These are phyloP conservation scores for Zasmidium citrigriseum DNA, from an alignment of 2,329 filamentous ascomycete genomes.

Conservation along the genomic window DNA sequence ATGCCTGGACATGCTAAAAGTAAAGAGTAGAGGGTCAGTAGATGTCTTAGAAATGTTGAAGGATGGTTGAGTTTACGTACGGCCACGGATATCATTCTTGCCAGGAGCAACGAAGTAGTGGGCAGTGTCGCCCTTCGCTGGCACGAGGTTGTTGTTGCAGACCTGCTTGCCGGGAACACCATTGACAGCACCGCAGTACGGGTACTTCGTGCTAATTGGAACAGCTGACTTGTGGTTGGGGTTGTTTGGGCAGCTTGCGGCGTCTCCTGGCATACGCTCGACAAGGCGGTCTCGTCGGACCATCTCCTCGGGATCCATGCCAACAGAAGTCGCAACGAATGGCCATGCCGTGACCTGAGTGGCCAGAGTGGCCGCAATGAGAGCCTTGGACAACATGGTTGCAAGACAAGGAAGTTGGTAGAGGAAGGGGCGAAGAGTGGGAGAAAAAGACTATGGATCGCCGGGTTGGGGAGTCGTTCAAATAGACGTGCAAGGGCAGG, in stretches of 20 bases:
- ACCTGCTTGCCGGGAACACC: slow-evolving; percentile 44
- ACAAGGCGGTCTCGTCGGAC: slow-evolving; percentile 36
- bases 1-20: slow-evolving; percentile 36
- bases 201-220: slow-evolving; percentile 36
- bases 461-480: not conserved
- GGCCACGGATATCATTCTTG: slow-evolving; percentile 43
- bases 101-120: slow-evolving; percentile 40
- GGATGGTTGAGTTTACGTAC: too few relatives aligned
- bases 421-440: not conserved
- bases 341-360: slow-evolving; percentile 39
- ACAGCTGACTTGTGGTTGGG: slow-evolving; percentile 40
- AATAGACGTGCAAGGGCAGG: not conserved
- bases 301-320: slow-evolving; percentile 16
- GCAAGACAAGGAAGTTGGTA: not conserved
- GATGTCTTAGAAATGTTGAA: not conserved
- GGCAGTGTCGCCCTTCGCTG: slow-evolving; percentile 42
- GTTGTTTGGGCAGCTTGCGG: slow-evolving; percentile 41
- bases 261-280: slow-evolving; percentile 27
- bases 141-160: slow-evolving; percentile 36
- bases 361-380: slow-evolving; percentile 25
- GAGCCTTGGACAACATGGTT: slow-evolving; percentile 11
- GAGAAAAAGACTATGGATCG: not conserved
- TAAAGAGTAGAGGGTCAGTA: too few relatives aligned
- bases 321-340: slow-evolving; percentile 37
- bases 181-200: slow-evolving; percentile 41